Base-by-base conservation (phyloP, 2,329 filamentous ascomycete species). In the Colletotrichum scovillei region DNA sequence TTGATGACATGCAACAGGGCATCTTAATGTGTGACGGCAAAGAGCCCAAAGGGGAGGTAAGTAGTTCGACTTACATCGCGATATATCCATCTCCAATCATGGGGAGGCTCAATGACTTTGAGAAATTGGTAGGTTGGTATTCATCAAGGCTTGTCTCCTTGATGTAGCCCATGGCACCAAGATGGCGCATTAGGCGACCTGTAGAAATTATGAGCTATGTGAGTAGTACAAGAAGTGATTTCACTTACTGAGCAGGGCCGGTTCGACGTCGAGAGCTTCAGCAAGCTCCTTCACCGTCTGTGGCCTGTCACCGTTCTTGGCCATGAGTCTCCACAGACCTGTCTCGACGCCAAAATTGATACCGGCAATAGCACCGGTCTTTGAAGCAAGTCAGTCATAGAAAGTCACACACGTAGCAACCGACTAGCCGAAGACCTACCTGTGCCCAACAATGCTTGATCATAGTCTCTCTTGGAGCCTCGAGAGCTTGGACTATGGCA, bases 391-490 rank as follows among this genome's bases (percentile, higher is more conserved):
- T 12, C 2, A 22, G 14, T 71, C n/a, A 6, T 69, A 28, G 24
- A n/a, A 38, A 22, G 12, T 8, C 5, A 35, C 5, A 35, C 3
- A 12, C 11, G 1, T 67, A 65, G 71, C 14, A 42, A 5, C 16
- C 16, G 38, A 42, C 38, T 14, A 35, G 26, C 4, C 11, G 4
- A 2, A 9, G 6, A 55, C 76, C 69, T 75, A 81, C 81, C 80
- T 87, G 81, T 0, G 83, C 84, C 84, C 86, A 88, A 73, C 78
- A 80, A 57, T 87, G 84, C 67, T 84, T 80, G 66, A 87, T 81
- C 80, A 87, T 86, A 0, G 85, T 84, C 77, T 88, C 86, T 7
- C 85, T 80, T 0, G 86, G 86, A 0, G 84, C 87, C 75, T 88
- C 85, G 0, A 86, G 78, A 0, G 83, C 80, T 32, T 70, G 68